Base-by-base conservation (phyloP, 768 basidiomycete species). In the Mycena kentingensis region DNA sequence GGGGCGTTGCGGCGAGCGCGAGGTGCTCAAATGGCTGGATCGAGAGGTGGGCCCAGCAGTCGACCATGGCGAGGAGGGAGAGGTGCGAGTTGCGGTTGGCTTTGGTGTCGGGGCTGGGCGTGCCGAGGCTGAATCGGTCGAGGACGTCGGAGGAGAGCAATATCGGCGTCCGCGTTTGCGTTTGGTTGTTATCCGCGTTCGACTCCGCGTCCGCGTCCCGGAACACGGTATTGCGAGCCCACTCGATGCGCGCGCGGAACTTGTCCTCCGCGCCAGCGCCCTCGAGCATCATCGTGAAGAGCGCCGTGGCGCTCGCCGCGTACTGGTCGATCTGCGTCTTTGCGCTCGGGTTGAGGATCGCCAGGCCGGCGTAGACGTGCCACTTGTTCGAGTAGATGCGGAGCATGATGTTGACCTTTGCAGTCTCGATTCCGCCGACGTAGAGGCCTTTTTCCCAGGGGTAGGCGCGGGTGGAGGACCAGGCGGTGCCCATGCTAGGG, bases 291-390 rank as follows among this genome's bases (percentile, higher is more conserved):
- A 99, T 78, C 70, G 98, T 98, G 79, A 93, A 98, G 25, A 98
- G 77, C 51, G 93, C 93, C 2, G 89, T 90, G 7, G 85, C 83
- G 63, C 86, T 88, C 52, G 82, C 80, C 3, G 96, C 87, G 65
- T 87, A 99, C 60, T 96, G 93, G 61, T 97, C 80, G 58, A 99
- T 98, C 67, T 98, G 96, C 1, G 78, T 68, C 35, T 82, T 81
- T 0, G 97, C 97, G 11, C 80, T 85, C 4, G 97, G 96, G 70
- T 99, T 98, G 56, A 99, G 81, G 66, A 98, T 92, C 1, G 96
- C 96, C n/a, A 99, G 82, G 2, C 97, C 96, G 13, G 96, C 96
- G 67, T 99, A 99, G 65, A 99, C 96, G 71, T 99, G 96, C 94
- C 94, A 99, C 55, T 93, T 88, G 69, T 94, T 97, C 37, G 92